These are phyloP conservation scores for Aspergillus hortae DNA, from an alignment of 2,329 filamentous ascomycete genomes.

Conservation along the genomic window DNA sequence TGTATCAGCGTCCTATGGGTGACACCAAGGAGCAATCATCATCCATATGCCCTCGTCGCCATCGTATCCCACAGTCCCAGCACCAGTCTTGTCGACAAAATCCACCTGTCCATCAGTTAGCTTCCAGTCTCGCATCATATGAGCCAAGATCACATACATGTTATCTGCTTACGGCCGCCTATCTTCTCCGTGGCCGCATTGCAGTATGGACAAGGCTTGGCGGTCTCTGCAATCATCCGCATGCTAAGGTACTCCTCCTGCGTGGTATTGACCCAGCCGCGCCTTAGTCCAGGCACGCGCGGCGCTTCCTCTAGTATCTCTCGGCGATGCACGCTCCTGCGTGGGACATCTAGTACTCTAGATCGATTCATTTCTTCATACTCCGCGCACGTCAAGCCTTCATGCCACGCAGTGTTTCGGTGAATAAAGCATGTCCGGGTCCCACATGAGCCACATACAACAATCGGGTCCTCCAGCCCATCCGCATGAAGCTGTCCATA, in stretches of 20 bases:
- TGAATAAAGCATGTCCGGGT: conserved; percentile 16
- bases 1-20: background rate
- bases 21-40: conserved; percentile 7
- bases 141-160: conserved; percentile 8
- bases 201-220: conserved; percentile 12
- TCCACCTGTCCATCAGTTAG: conserved; percentile 10
- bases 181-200: conserved; percentile 9
- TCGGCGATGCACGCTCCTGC: background rate
- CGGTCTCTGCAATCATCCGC: conserved; percentile 6
- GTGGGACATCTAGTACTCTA: background rate
- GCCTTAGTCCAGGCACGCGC: background rate
- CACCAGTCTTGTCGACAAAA: conserved; percentile 17
- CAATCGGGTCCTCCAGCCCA: conserved; percentile 14
- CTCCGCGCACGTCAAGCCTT: conserved; percentile 15
- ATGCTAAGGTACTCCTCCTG: conserved; percentile 6
- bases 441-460: conserved; percentile 14
- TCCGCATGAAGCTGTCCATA: conserved; percentile 17
- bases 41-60: conserved; percentile 11
- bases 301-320: background rate
- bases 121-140: background rate
- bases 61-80: conserved; percentile 15
- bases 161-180: conserved; percentile 16
- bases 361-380: conserved; percentile 6
- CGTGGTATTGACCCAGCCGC: background rate
- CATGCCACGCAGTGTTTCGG: conserved; percentile 13